Evolutionary conservation across 495 filamentous ascomycete genomes (phyloP).

Genomic region (Hypoxylon rickii): DNA sequence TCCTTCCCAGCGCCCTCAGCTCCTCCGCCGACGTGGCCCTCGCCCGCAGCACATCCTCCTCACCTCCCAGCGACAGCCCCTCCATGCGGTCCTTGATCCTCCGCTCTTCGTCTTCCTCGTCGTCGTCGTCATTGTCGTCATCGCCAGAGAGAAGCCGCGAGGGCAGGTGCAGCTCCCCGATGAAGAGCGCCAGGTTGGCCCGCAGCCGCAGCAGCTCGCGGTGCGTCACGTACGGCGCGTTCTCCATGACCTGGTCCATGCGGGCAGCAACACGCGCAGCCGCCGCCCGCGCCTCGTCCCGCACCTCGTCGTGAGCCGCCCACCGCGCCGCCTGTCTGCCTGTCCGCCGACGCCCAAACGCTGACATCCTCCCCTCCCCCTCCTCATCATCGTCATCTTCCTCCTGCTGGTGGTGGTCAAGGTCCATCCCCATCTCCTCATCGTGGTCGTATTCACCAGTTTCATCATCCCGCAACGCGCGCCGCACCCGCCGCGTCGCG

Average conservation of each 20-base stretch:
- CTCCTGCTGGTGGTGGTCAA: constrained; percentile 1
- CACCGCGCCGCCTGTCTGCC: constrained; percentile 13
- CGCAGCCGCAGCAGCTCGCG: constrained; percentile 62
- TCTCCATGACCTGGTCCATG: constrained; percentile 67
- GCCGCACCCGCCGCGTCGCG: constrained; percentile 13
- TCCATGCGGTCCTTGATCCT: neutral
- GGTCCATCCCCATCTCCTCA: too few relatives aligned
- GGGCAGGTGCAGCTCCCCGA: constrained; percentile 60
- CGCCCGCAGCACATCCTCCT: constrained; percentile 13
- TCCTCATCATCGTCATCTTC: too few relatives aligned
- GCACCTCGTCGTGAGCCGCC: constrained; percentile 29
- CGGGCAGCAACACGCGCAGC: constrained; percentile 58
- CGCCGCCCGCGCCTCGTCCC: constrained; percentile 30
- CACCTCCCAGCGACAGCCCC: neutral
- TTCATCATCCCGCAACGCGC: constrained; percentile 12
- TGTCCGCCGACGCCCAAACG: too few relatives aligned
- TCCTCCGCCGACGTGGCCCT: constrained; percentile 29
- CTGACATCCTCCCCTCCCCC: too few relatives aligned
- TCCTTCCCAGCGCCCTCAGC: constrained; percentile 23
- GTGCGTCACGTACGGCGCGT: constrained; percentile 66
- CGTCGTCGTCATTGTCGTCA: neutral
- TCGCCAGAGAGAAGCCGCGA: constrained; percentile 23
- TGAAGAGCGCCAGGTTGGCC: constrained; percentile 70
- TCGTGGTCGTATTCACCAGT: constrained; percentile 4
- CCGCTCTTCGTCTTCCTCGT: neutral